Percentiles rank a stretch among this genome's conserved stretches.
Conservation (phyloP, 768 basidiomycete genomes). For the Sporobolomyces pararoseus region DNA sequence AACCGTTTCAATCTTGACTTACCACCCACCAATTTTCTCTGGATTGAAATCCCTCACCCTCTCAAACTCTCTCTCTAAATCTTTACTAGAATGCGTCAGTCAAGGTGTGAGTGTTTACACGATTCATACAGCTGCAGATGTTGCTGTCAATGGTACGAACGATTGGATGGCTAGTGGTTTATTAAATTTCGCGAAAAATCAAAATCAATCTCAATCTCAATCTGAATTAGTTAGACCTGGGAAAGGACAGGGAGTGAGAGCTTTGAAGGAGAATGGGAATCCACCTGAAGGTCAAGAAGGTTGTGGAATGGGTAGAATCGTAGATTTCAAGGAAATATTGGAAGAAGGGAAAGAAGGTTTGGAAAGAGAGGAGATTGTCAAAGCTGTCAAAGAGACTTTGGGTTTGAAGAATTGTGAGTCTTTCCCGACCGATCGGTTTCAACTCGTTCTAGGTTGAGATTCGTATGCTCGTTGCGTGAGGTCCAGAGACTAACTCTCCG, state of each 20-base stretch:
- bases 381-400: slow-evolving; percentile 67
- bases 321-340: slow-evolving; percentile 49
- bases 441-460: not conserved
- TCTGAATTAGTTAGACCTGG: slow-evolving; percentile 15
- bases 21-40: slow-evolving; percentile 80
- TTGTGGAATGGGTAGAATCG: slow-evolving; percentile 29
- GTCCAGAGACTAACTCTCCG: no score
- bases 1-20: slow-evolving; percentile 59
- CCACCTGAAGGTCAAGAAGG: slow-evolving; percentile 32
- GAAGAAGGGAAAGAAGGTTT: slow-evolving; percentile 49
- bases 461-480: no score
- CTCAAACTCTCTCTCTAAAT: slow-evolving; percentile 69
- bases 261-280: slow-evolving; percentile 1
- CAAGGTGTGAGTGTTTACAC: slow-evolving; percentile 79
- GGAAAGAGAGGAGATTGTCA: slow-evolving; percentile 59
- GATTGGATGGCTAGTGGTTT: slow-evolving; percentile 69
- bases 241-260: slow-evolving; percentile 6
- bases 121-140: slow-evolving; percentile 85
- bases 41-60: slow-evolving; percentile 72
- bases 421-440: not conserved
- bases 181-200: slow-evolving; percentile 19
- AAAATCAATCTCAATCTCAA: no score
- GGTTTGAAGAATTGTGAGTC: slow-evolving; percentile 59
- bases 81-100: slow-evolving; percentile 73
- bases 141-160: slow-evolving; percentile 77